Evolutionary conservation across 2,329 filamentous ascomycete genomes (phyloP), one percentile per base, ranked within the genome.

Genomic region (Monosporascus cannonballus): DNA sequence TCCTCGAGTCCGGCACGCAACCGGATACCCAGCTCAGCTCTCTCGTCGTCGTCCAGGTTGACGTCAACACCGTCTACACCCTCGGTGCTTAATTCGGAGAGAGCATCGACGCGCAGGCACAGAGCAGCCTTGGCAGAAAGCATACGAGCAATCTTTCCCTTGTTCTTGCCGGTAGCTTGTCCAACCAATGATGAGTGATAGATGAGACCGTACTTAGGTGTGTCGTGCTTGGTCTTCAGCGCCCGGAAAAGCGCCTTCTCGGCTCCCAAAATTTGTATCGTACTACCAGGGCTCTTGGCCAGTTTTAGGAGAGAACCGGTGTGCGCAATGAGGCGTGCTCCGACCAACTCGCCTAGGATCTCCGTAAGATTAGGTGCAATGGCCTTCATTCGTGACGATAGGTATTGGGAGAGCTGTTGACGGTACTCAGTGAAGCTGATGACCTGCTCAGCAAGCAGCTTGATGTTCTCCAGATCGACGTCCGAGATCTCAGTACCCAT

Each of bases 191-290:
- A 94, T 48, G 89, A 88, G 73, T 96, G 89, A 76, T 94, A 95
- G 70, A 95, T 90, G 59, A 96, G 81, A 81, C 94, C 94, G 67
- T 97, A 99, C 75, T 97, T 99, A 68, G 94, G 94, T 39, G 94
- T 99, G 68, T 96, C 91, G 73, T 97, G 93, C 81, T 99, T 97
- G 48, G 94, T 99, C 84, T 99, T 99, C 59, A 99, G 80, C 20
- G 94, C 94, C 67, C 94, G 86, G 86, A 99, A 99, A 45, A 99
- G 84, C 7, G 94, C 94, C 81, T 99, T 99, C 78, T 99, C 94
- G 55, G 94, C 94, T 78, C 94, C 94, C 52, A 97, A 85, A 67
- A 99, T 96, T 79, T 99, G 94, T 61, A 99, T 90, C 58, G 94
- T 99, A 66, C 89, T 94, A 74, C 90, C 91, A 55, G 94, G 91